Evolutionary conservation across 2,329 filamentous ascomycete genomes (phyloP), one percentile per base, ranked within the genome.

Genomic region (Claviceps sp.): DNA sequence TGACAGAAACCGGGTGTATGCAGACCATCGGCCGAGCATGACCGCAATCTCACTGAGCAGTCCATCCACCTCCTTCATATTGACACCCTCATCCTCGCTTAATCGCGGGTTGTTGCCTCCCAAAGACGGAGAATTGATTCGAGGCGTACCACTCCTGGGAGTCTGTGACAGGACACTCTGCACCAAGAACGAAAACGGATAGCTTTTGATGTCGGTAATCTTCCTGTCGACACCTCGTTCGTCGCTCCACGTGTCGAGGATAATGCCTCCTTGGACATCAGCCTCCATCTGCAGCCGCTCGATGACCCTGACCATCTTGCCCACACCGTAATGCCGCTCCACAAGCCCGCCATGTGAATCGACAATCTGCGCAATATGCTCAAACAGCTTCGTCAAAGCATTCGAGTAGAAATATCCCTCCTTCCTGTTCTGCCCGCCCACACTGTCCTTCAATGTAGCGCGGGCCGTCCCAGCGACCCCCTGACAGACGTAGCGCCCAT

Each of bases 301-400:
- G 59, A 97, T 91, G 50, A 98, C 93, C 59, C 85, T 87, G 37
- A 87, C 82, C 93, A 98, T 98, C 73, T 89, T 93, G 40, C 91
- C 89, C 16, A 78, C 70, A 1, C 93, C 93, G 64, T 98, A 98
- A 67, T 98, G 93, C 47, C 88, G 82, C 70, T 97, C 90, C 1
- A 98, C 91, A 8, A 98, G 75, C 1, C 82, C 82, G 37, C 91
- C 89, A 64, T 98, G 93, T 1, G 87, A 84, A 61, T 97, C 91
- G 22, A 98, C 84, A 57, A 98, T 96, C 64, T 95, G 88, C 2
- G 93, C 91, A 65, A 98, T 95, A 68, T 98, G 91, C 67, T 97
- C 91, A 64, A 98, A 98, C 47, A 98, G 71, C 64, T 88, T 90
- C 4, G 90, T 95, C 56, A 98, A 72, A 2, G 88, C 85, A 66